These are phyloP conservation scores for Fusarium nurragi DNA, from an alignment of 2,329 filamentous ascomycete genomes.

Conservation along the genomic window DNA sequence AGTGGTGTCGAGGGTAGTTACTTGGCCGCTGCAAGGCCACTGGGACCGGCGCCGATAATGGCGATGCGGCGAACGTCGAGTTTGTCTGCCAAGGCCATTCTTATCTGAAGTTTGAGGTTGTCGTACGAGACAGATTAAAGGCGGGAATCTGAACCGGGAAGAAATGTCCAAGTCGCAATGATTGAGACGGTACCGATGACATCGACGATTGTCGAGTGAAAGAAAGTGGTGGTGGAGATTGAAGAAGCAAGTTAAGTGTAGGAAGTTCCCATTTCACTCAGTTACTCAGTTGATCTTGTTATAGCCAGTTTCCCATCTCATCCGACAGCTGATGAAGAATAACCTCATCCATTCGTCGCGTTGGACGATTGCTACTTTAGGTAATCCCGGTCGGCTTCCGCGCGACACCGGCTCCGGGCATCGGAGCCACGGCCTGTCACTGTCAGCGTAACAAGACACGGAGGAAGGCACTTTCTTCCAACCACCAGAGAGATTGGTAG, in stretches of 20 bases:
- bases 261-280: not conserved
- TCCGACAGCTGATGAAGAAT: constrained; percentile 19
- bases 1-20: constrained; percentile 23
- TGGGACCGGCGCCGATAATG: constrained; percentile 78
- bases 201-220: not conserved
- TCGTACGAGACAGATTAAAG: not conserved
- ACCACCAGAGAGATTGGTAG: no score
- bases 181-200: not conserved
- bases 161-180: not conserved
- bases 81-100: constrained; percentile 36
- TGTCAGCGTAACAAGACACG: no score
- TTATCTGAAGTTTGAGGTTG: not conserved
- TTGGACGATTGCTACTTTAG: constrained; percentile 36
- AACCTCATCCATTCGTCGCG: constrained; percentile 27
- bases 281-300: not conserved
- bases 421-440: constrained; percentile 20
- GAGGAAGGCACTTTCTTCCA: no score
- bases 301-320: constrained; percentile 6
- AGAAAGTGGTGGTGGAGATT: not conserved
- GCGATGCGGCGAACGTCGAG: constrained; percentile 62
- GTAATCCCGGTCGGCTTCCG: constrained; percentile 38
- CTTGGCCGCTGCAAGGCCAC: constrained; percentile 69
- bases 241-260: not conserved
- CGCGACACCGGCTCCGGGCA: constrained; percentile 34
- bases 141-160: not conserved